Base-by-base conservation (phyloP, 2,329 filamentous ascomycete species). In the Oidium heveae region DNA sequence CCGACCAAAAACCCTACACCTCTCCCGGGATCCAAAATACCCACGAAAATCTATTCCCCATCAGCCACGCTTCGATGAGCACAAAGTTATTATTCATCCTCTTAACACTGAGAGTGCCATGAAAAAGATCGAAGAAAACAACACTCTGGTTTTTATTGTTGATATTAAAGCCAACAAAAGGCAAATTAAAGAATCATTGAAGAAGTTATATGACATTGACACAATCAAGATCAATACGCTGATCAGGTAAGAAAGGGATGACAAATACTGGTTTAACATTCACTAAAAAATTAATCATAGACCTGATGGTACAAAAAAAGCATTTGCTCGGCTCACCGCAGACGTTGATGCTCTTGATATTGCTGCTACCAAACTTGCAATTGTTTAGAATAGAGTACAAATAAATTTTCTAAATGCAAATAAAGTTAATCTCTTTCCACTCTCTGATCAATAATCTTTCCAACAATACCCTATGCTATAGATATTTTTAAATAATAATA, bases 71-170 rank as follows among this genome's bases (percentile, higher is more conserved):
- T 85, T 98, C 67, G 91, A 98, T 74, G 85, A 89, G 75, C 85
- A 88, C 80, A 95, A 94, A 82, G 78, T 96, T 71, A 84, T 98
- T 71, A 77, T 96, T 69, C 86, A 95, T 81, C 91, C 91, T 63
- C 80, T 98, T 69, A 98, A 98, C 83, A 98, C 91, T 58, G 91
- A 98, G 84, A 91, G 84, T 68, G 91, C 93, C 68, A 96, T 98
- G 89, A 98, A 98, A 86, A 95, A 95, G 84, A 95, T 98, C 66
- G 91, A 98, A 79, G 91, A 98, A 84, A 88, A 98, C 82, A 98
- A 98, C 81, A 98, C 91, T 64, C 81, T 98, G 54, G 86, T 94
- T 69, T 95, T 95, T 79, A 94, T 94, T 65, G 86, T 93, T 68
- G 84, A 95, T 65, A 75, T 89, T 72, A 93, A 93, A 83, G 82